phyloP scores from a whole-genome alignment of 1,284 basidiomycete genomes.

The Wolfiporia cocos region DNA sequence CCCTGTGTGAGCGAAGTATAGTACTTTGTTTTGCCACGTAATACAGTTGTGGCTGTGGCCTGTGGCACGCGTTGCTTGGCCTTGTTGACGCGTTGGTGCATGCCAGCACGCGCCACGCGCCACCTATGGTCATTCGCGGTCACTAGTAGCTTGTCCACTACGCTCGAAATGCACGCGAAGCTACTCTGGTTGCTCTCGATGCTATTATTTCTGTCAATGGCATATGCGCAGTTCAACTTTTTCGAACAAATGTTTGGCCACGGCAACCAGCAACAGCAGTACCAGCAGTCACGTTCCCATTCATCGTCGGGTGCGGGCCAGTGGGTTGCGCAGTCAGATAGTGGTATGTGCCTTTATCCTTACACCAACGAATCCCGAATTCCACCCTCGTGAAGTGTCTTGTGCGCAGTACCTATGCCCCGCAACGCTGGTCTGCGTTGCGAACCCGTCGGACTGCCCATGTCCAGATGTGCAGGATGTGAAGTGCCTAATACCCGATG shows the following conservation, averaged over 20 bases:
- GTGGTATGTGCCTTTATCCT: constrained; percentile 29
- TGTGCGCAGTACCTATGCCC: constrained; percentile 35
- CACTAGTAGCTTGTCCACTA: too few species aligned
- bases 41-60: too few species aligned
- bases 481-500: constrained; percentile 35
- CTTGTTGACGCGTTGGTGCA: constrained; percentile 3
- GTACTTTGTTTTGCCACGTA: too few species aligned
- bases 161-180: too few species aligned
- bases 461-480: constrained; percentile 38
- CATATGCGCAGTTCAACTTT: constrained; percentile 50
- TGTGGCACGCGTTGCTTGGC: constrained; percentile 4
- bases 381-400: too few species aligned
- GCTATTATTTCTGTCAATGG: constrained; percentile 5
- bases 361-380: too few species aligned
- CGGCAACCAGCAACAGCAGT: constrained; percentile 45
- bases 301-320: constrained; percentile 28
- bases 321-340: constrained; percentile 52
- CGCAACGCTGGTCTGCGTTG: constrained; percentile 33
- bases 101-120: too few species aligned
- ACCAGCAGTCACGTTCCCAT: constrained; percentile 24
- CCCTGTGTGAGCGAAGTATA: too few species aligned
- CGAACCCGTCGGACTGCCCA: constrained; percentile 33
- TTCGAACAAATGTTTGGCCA: constrained; percentile 58
- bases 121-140: too few species aligned
- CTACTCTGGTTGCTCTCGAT: constrained; percentile 6